A percentile compares a stretch with the other conserved stretches of the same genome.
These are phyloP conservation scores for Fusarium musae DNA, from an alignment of 2,329 filamentous ascomycete genomes.

Conservation along the genomic window DNA sequence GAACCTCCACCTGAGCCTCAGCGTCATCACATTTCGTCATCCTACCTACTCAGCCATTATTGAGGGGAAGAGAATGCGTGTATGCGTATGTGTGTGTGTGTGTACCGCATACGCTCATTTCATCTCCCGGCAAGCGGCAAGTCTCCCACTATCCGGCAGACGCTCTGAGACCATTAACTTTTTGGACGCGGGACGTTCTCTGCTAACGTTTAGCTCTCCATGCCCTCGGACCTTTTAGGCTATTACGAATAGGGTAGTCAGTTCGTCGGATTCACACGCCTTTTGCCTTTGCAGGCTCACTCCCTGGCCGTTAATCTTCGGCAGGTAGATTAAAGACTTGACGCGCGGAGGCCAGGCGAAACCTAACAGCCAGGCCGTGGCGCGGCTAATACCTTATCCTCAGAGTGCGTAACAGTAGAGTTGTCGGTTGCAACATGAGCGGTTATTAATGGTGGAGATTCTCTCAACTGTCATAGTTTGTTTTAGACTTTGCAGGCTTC, in stretches of 20 bases:
- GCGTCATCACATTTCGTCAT: constrained; percentile 27
- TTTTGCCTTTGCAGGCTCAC: neutral
- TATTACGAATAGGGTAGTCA: constrained; percentile 30
- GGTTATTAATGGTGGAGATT: constrained; percentile 14
- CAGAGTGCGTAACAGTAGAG: neutral
- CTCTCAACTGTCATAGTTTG: neutral
- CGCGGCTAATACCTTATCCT: neutral
- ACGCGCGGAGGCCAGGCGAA: constrained; percentile 32
- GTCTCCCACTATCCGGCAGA: constrained; percentile 14
- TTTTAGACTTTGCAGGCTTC: neutral
- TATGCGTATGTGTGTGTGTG: neutral
- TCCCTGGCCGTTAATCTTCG: constrained; percentile 7
- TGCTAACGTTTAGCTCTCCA: constrained; percentile 12
- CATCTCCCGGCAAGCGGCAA: neutral
- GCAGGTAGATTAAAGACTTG: constrained; percentile 15
- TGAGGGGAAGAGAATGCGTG: neutral
- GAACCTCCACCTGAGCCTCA: neutral
- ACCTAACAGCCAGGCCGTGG: constrained; percentile 34
- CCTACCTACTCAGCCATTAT: constrained; percentile 29
- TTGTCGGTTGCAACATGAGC: constrained; percentile 19
- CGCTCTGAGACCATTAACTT: neutral
- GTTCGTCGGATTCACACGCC: constrained; percentile 9
- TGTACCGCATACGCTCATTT: neutral
- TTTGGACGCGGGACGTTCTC: neutral
- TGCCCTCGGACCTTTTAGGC: constrained; percentile 16